Base-by-base conservation (phyloP, 2,329 filamentous ascomycete genomes). In the Aspergillus tamarii region DNA sequence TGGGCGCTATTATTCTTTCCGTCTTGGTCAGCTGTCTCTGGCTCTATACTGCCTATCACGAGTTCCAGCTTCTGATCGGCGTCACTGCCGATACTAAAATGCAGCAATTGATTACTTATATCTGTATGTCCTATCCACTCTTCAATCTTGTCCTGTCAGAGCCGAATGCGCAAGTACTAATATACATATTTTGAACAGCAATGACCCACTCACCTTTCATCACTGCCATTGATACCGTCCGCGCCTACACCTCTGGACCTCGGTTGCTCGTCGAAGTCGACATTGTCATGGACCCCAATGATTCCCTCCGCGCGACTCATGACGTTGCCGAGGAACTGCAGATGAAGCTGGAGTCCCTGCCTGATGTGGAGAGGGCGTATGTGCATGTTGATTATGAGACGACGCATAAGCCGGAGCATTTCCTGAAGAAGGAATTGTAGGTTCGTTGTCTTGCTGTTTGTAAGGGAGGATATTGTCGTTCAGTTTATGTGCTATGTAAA, bases 321-420 rank as follows among this genome's bases (percentile, higher is more conserved):
- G 95, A 99, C 74, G 88, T 97, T 14, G 94, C 95, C 0, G 95
- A 99, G 80, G 93, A 91, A 72, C 84, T 99, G 71, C 95, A 99
- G 83, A 91, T 91, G 66, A 98, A 98, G 82, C 84, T 98, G 3
- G 95, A 99, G 84, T 91, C 89, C 62, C 79, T 99, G 67, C 94
- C 95, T 0, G 90, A 97, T 75, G 89, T 98, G 11, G 95, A 98
- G 84, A 84, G 95, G 64, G 93, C 93, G 0, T 98, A 97, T 76
- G 95, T 98, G 23, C 95, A 99, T 77, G 94, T 97, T 21, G 95
- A 99, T 78, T 98, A 96, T 72, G 95, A 98, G 82, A 97, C 94
- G 4, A 93, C 91, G 21, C 95, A 98, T 78, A 94, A 95, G 78
- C 94, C 94, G 0, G 94, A 97, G 82, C 94, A 90, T 76, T 89